Percentiles rank a stretch among this genome's conserved stretches.
These are phyloP conservation scores for Fusarium veterinarium DNA, from an alignment of 2,329 filamentous ascomycete species.

Conservation along the genomic window DNA sequence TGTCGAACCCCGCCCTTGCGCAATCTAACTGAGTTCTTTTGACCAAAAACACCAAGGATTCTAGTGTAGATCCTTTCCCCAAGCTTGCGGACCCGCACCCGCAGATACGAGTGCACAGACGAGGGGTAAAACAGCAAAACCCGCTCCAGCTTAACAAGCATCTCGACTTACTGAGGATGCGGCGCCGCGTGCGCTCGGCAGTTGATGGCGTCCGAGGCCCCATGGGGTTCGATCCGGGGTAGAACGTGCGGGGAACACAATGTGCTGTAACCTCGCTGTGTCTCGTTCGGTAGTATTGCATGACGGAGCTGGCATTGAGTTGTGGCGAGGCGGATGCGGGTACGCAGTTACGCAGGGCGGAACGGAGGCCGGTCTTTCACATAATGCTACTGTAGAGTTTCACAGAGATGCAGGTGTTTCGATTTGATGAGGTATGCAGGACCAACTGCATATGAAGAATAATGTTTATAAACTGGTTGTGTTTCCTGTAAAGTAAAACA, in stretches of 20 bases:
- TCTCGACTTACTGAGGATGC: neutral
- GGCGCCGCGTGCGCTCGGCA: constrained; percentile 26
- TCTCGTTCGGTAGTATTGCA: neutral
- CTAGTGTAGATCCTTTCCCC: neutral
- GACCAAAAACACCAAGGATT: neutral
- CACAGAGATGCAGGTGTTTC: neutral
- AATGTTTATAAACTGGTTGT: constrained; percentile 1
- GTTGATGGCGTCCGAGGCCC: neutral
- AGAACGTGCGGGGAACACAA: neutral
- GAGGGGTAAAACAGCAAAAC: neutral
- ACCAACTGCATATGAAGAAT: neutral
- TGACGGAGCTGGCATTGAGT: neutral
- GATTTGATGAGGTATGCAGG: neutral
- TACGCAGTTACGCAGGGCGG: constrained; percentile 12
- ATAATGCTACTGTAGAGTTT: neutral
- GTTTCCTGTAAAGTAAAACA: neutral
- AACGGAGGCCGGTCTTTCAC: constrained; percentile 5
- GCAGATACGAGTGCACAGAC: constrained; percentile 8
- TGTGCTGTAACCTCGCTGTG: neutral
- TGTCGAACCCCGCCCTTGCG: neutral
- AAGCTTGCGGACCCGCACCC: constrained; percentile 29
- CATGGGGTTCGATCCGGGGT: neutral
- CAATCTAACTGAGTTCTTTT: neutral
- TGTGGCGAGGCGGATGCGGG: neutral
- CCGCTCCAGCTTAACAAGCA: neutral